Conservation (phyloP, 2,329 filamentous ascomycete species). For the Phaeophleospora eucalypticola region DNA sequence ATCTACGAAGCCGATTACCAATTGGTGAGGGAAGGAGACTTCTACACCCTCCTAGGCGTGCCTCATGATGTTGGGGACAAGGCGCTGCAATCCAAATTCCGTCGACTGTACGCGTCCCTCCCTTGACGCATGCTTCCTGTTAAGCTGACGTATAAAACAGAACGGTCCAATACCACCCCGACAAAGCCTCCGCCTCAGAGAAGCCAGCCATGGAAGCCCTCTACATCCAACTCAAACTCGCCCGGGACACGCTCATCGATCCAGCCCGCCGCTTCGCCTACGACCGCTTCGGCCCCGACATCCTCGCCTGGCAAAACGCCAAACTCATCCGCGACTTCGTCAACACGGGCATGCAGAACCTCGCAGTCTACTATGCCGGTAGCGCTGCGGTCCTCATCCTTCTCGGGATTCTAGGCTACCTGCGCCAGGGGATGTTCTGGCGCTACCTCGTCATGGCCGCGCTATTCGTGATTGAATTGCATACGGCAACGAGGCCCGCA, state of each 20-base stretch:
- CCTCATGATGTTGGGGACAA: constrained; percentile 65
- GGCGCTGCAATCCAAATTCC: constrained; percentile 78
- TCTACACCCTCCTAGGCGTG: constrained; percentile 74
- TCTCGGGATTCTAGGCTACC: constrained; percentile 61
- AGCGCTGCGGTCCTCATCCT: constrained; percentile 58
- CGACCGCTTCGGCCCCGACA: constrained; percentile 76
- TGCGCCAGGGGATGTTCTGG: constrained; percentile 61
- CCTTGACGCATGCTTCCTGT: neutral
- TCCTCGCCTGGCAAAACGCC: constrained; percentile 63
- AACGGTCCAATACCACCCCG: constrained; percentile 68
- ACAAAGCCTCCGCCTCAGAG: constrained; percentile 60
- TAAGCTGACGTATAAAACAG: constrained; percentile 11
- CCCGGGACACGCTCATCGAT: constrained; percentile 76
- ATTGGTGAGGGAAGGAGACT: constrained; percentile 66
- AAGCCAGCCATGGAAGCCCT: constrained; percentile 45
- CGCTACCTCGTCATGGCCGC: constrained; percentile 50
- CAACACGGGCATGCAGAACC: constrained; percentile 57
- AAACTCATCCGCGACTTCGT: constrained; percentile 70
- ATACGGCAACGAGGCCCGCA: constrained; percentile 52
- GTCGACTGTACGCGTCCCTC: constrained; percentile 58
- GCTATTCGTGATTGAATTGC: constrained; percentile 55
- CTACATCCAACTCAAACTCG: constrained; percentile 80
- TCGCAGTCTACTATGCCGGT: constrained; percentile 59
- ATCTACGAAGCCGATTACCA: constrained; percentile 88
- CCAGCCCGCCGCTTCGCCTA: constrained; percentile 78